Percentiles rank a stretch among this genome's conserved stretches.
Conservation (phyloP, 331 rosid species). For the Quercus lobata region DNA sequence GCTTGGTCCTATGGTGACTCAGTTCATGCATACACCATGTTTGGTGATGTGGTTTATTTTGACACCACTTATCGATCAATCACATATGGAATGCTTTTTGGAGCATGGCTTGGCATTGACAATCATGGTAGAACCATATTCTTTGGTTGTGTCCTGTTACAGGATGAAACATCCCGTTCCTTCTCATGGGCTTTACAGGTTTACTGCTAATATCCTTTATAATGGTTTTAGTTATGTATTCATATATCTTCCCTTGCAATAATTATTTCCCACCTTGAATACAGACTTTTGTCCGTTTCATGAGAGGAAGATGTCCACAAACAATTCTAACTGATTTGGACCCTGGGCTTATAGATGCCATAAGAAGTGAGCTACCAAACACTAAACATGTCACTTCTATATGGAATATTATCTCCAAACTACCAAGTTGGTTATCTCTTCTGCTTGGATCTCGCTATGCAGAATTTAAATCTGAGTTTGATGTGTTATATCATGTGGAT, state of each 20-base stretch:
- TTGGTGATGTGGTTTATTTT: slow-evolving; percentile 86
- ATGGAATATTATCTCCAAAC: slow-evolving; percentile 60
- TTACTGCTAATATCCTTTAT: slow-evolving; percentile 35
- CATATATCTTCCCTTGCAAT: slow-evolving; percentile 24
- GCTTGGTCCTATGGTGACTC: slow-evolving; percentile 86
- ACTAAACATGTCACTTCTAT: slow-evolving; percentile 66
- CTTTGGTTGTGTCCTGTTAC: slow-evolving; percentile 82
- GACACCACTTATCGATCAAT: slow-evolving; percentile 70
- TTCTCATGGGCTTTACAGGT: slow-evolving; percentile 98
- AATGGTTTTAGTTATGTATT: slow-evolving; percentile 34
- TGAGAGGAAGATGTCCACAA: slow-evolving; percentile 93
- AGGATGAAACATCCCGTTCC: slow-evolving; percentile 78
- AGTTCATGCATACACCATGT: slow-evolving; percentile 55
- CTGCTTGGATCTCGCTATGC: slow-evolving; percentile 68
- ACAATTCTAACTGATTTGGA: slow-evolving; percentile 82
- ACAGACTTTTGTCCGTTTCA: slow-evolving; percentile 74
- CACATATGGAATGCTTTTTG: slow-evolving; percentile 84
- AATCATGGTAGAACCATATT: slow-evolving; percentile 74
- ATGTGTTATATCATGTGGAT: slow-evolving; percentile 61
- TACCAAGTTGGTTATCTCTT: slow-evolving; percentile 75
- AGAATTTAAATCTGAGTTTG: slow-evolving; percentile 77
- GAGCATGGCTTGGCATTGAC: slow-evolving; percentile 96
- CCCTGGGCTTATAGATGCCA: slow-evolving; percentile 70
- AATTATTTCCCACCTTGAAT: slow-evolving; percentile 26
- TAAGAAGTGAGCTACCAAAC: slow-evolving; percentile 60